A percentile compares a stretch with the other conserved stretches of the same genome.
phyloP scores from a whole-genome alignment of 768 basidiomycete species.

The Lactifluus echinatus region DNA sequence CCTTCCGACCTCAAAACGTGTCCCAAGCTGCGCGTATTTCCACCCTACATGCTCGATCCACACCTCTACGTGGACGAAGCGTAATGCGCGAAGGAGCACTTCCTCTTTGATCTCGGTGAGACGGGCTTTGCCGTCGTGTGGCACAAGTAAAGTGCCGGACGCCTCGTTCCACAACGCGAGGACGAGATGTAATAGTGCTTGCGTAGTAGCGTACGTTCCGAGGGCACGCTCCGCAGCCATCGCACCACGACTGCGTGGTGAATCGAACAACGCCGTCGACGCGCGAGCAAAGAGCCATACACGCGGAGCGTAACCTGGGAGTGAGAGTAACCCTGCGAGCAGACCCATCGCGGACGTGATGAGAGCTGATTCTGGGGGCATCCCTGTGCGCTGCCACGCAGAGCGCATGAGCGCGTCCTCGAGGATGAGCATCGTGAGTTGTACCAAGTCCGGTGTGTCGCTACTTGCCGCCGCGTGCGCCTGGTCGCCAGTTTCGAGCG shows the following conservation, averaged over 20 bases:
- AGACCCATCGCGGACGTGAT: constrained; percentile 79
- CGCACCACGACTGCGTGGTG: constrained; percentile 54
- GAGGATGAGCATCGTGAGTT: constrained; percentile 71
- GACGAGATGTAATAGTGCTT: constrained; percentile 68
- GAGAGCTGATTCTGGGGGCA: constrained; percentile 46
- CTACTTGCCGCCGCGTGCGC: constrained; percentile 41
- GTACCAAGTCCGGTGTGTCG: constrained; percentile 63
- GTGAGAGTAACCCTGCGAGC: constrained; percentile 63
- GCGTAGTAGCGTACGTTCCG: constrained; percentile 75
- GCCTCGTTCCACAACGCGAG: constrained; percentile 71
- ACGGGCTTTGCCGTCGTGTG: constrained; percentile 48
- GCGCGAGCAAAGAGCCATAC: constrained; percentile 87
- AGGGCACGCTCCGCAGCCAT: constrained; percentile 60
- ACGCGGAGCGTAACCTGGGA: constrained; percentile 67
- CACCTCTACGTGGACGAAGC: constrained; percentile 77
- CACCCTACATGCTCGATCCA: constrained; percentile 83
- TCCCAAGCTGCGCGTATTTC: constrained; percentile 76
- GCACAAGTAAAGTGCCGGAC: constrained; percentile 39
- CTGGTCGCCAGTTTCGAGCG: constrained; percentile 49
- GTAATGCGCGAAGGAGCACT: constrained; percentile 67
- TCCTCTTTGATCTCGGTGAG: constrained; percentile 74
- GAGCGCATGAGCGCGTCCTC: constrained; percentile 64
- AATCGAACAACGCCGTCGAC: constrained; percentile 67
- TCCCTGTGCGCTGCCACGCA: constrained; percentile 27
- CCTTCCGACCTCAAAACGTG: constrained; percentile 75